Conservation (phyloP, 2,329 filamentous ascomycete genomes). For the Macrophomina phaseolina region DNA sequence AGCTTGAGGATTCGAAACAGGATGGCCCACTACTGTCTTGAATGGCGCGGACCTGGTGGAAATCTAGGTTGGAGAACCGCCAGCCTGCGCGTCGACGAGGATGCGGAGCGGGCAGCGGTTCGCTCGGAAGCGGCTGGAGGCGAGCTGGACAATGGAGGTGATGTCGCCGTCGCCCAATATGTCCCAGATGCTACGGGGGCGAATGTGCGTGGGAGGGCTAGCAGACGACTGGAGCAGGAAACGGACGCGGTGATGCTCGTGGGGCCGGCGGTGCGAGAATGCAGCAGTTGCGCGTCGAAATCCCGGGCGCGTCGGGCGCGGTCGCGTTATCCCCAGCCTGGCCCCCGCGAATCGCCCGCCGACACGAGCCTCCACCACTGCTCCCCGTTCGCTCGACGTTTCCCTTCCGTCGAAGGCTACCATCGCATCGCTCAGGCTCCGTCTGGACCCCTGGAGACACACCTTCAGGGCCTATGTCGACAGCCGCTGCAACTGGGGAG, state of each 20-base stretch:
- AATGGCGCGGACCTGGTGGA: constrained; percentile 42
- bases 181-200: constrained; percentile 41
- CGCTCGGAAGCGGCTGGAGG: constrained; percentile 43
- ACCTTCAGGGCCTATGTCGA: too few species aligned
- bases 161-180: constrained; percentile 45
- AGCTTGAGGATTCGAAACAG: constrained; percentile 52
- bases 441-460: background rate
- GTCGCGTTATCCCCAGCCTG: background rate
- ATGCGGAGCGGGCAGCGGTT: constrained; percentile 47
- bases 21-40: constrained; percentile 42
- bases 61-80: constrained; percentile 51
- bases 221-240: background rate
- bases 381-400: background rate
- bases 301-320: background rate
- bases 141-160: constrained; percentile 44
- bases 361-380: background rate
- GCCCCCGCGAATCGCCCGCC: background rate
- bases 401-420: background rate
- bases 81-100: constrained; percentile 53
- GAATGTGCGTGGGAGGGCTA: background rate
- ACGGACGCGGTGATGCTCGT: constrained; percentile 30
- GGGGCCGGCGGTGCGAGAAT: background rate
- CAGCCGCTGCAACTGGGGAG: too few species aligned
- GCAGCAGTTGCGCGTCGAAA: constrained; percentile 1
- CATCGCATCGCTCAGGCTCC: background rate